Percentiles rank a stretch among this genome's conserved stretches.
phyloP scores from a whole-genome alignment of 805 yeast genomes.

The Kregervanrija fluxuum region DNA sequence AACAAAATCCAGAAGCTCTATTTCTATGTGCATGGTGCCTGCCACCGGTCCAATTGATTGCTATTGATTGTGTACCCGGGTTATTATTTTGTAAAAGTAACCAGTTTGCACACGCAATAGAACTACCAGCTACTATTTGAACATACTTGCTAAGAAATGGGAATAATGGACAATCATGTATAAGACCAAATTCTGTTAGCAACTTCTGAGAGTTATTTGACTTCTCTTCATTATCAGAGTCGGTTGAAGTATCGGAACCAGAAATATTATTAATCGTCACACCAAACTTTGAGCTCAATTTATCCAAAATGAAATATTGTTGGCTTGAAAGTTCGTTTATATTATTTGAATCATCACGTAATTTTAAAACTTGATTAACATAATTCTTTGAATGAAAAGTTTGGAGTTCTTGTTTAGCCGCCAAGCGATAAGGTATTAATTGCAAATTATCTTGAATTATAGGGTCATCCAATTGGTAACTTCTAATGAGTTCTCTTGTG shows the following conservation, averaged over 20 bases:
- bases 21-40: conserved; percentile 58
- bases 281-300: conserved; percentile 1
- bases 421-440: conserved; percentile 20
- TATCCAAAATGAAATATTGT: conserved; percentile 6
- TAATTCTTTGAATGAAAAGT: conserved; percentile 43
- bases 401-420: conserved; percentile 32
- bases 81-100: conserved; percentile 12
- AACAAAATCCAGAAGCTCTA: conserved; percentile 65
- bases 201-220: conserved; percentile 16
- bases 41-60: conserved; percentile 75
- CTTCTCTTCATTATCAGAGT: conserved; percentile 5
- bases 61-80: conserved; percentile 22
- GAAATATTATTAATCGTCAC: conserved; percentile 1
- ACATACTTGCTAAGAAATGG: conserved; percentile 46
- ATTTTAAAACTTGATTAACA: conserved; percentile 32
- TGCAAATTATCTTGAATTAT: conserved; percentile 13
- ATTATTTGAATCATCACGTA: conserved; percentile 16
- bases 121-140: conserved; percentile 46
- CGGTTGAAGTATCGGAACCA: neutral
- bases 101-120: conserved; percentile 41
- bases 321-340: conserved; percentile 11
- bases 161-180: conserved; percentile 60
- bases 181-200: conserved; percentile 35
- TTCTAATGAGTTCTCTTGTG: conserved; percentile 33
- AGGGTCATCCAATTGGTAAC: conserved; percentile 29